Conservation (phyloP, 1,139 yeast species). For the Hansenula lynferdii region DNA sequence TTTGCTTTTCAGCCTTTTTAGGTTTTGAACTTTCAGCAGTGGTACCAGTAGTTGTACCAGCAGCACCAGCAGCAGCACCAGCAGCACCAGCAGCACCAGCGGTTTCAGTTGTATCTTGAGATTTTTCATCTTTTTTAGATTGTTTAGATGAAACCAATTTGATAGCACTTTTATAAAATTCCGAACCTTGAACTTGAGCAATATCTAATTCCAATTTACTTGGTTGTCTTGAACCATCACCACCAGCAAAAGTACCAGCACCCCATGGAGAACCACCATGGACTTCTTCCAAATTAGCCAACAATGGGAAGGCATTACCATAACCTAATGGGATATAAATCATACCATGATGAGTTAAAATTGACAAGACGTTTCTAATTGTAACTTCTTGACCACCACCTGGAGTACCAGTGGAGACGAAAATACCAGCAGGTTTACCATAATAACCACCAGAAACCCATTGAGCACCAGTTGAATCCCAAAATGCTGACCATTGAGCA, state of each 20-base stretch:
- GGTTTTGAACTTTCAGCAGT: not conserved
- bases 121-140: not conserved
- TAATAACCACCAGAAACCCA: slow-evolving; percentile 73
- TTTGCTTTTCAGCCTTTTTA: not conserved
- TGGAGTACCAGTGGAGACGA: slow-evolving; percentile 74
- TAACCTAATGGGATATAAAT: slow-evolving; percentile 77
- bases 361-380: slow-evolving; percentile 54
- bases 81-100: not conserved
- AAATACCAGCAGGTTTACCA: slow-evolving; percentile 74
- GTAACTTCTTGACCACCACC: slow-evolving; percentile 85
- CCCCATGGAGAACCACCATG: slow-evolving; percentile 90
- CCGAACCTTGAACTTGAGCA: slow-evolving; percentile 53
- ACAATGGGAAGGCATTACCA: slow-evolving; percentile 51
- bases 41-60: not conserved
- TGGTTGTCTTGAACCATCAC: slow-evolving; percentile 74
- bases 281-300: slow-evolving; percentile 56
- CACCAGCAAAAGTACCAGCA: slow-evolving; percentile 75
- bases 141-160: slow-evolving; percentile 6
- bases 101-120: slow-evolving; percentile 1
- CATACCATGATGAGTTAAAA: slow-evolving; percentile 73
- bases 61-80: slow-evolving; percentile 2
- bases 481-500: slow-evolving; percentile 75
- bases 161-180: slow-evolving; percentile 27
- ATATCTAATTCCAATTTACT: slow-evolving; percentile 56
- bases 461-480: slow-evolving; percentile 77